Percentiles rank a stretch among this genome's conserved stretches.
These are phyloP conservation scores for Akanthomyces muscarius DNA, from an alignment of 2,329 filamentous ascomycete species.

Conservation along the genomic window DNA sequence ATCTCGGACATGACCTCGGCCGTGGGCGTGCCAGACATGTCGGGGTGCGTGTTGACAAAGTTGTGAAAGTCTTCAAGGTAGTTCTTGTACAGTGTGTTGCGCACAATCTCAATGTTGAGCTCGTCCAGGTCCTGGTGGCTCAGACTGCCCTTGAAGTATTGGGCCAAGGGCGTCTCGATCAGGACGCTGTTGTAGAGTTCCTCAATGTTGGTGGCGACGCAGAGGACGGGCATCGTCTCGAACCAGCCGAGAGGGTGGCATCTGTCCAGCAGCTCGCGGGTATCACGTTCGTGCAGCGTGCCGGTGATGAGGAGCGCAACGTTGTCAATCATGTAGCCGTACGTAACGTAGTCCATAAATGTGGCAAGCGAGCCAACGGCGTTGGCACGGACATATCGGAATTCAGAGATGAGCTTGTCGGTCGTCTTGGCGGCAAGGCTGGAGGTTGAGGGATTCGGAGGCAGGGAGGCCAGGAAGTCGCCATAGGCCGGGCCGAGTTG, in stretches of 20 bases:
- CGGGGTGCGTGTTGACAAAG: constrained; percentile 86
- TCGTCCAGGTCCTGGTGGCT: constrained; percentile 97
- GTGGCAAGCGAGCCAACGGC: constrained; percentile 85
- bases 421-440: constrained; percentile 91
- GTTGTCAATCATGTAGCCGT: constrained; percentile 99
- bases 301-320: constrained; percentile 96
- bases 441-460: constrained; percentile 95
- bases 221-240: constrained; percentile 97
- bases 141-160: constrained; percentile 95
- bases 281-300: constrained; percentile 95
- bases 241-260: constrained; percentile 98
- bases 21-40: constrained; percentile 83
- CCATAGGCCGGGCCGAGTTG: constrained; percentile 96
- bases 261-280: constrained; percentile 86
- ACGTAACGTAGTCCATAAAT: constrained; percentile 98
- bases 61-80: constrained; percentile 96
- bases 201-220: constrained; percentile 96
- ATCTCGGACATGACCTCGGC: constrained; percentile 94
- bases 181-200: constrained; percentile 97
- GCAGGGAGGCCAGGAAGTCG: constrained; percentile 89
- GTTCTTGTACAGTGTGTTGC: constrained; percentile 99
- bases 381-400: constrained; percentile 92
- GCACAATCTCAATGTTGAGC: constrained; percentile 97
- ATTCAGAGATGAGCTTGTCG: constrained; percentile 96
- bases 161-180: constrained; percentile 91